Percentiles rank a stretch among this genome's conserved stretches.
Evolutionary conservation across 768 basidiomycete species (phyloP).

Genomic region (Exsudoporus frostii): DNA sequence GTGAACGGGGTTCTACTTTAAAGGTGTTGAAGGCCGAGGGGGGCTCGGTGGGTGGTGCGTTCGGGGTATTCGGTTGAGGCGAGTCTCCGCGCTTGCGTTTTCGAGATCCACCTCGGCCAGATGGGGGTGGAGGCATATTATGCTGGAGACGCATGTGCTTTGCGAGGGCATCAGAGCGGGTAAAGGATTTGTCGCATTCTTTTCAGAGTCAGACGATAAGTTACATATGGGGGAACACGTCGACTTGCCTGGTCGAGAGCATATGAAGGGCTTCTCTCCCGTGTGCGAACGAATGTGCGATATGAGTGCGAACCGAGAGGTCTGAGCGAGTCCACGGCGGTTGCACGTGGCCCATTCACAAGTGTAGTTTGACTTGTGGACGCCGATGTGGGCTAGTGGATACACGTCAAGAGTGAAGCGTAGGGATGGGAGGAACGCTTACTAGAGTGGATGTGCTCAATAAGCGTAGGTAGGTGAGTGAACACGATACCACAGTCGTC

Average conservation of each 20-base stretch:
- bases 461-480: conserved; percentile 67
- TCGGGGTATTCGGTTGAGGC: conserved; percentile 21
- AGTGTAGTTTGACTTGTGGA: conserved; percentile 79
- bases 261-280: conserved; percentile 91
- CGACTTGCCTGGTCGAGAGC: conserved; percentile 68
- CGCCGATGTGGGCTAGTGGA: conserved; percentile 69
- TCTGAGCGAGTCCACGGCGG: conserved; percentile 78
- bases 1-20: conserved; percentile 57
- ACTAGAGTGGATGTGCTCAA: conserved; percentile 84
- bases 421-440: conserved; percentile 22
- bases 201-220: not conserved
- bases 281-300: conserved; percentile 92
- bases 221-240: not conserved
- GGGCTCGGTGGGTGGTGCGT: conserved; percentile 20
- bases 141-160: conserved; percentile 93
- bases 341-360: conserved; percentile 88
- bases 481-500: conserved; percentile 76
- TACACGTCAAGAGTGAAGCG: not conserved
- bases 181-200: conserved; percentile 97
- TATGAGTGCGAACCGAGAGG: conserved; percentile 85
- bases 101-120: conserved; percentile 65
- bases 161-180: conserved; percentile 88
- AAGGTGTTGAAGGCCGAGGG: conserved; percentile 53
- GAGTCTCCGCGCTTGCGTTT: conserved; percentile 62
- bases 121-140: conserved; percentile 69